Percentiles rank a stretch among this genome's conserved stretches.
Conservation (phyloP, 108 stramenopile species). For the Schizochytrium sp. region DNA sequence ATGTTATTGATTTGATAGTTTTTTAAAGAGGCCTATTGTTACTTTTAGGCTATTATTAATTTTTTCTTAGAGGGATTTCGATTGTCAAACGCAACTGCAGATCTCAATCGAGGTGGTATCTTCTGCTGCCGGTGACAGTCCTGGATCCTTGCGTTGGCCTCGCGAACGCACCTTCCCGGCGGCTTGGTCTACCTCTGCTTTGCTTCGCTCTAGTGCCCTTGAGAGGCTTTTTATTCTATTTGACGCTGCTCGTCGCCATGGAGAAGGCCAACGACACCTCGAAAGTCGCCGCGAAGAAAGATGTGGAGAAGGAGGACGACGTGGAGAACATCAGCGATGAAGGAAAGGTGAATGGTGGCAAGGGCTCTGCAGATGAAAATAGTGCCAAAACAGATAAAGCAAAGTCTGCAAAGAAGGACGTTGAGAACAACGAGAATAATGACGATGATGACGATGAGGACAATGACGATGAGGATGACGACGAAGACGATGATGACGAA, state of each 20-base stretch:
- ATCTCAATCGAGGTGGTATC: no score
- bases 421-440: not conserved
- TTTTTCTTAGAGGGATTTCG: no score
- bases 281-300: not conserved
- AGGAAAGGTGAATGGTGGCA: not conserved
- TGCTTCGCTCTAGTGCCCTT: not conserved
- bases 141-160: no score
- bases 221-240: not conserved
- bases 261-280: not conserved
- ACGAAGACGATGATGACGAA: not conserved
- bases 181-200: no score
- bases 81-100: no score
- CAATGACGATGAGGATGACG: not conserved
- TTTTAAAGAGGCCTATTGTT: no score
- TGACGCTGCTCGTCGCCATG: not conserved
- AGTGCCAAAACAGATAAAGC: constrained; percentile 13
- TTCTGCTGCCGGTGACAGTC: no score
- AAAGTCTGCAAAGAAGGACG: not conserved
- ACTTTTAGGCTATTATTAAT: no score
- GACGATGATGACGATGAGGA: constrained; percentile 4
- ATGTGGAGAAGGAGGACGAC: not conserved
- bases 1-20: no score
- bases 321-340: not conserved
- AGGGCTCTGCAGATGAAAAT: not conserved
- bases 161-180: no score